These are phyloP conservation scores for Exophiala sp. DNA, from an alignment of 2,329 filamentous ascomycete species.

Conservation along the genomic window DNA sequence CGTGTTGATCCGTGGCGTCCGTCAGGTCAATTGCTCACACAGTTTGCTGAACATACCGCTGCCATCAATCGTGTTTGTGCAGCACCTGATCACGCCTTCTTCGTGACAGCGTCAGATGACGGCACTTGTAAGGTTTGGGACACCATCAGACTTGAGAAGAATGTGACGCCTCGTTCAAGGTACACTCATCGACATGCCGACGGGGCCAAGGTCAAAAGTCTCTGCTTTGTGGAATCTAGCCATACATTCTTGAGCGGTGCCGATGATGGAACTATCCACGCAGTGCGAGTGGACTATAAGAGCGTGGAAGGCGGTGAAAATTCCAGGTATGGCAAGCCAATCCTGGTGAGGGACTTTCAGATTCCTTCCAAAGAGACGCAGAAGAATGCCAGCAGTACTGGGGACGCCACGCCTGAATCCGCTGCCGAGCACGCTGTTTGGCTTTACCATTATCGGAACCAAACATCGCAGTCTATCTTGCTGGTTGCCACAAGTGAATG, in stretches of 20 bases:
- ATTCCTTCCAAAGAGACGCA: slow-evolving; percentile 53
- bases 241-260: slow-evolving; percentile 91
- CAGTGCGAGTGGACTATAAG: slow-evolving; percentile 74
- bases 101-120: slow-evolving; percentile 89
- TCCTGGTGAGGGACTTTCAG: slow-evolving; percentile 73
- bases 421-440: slow-evolving; percentile 74
- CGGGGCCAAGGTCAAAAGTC: slow-evolving; percentile 69
- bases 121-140: slow-evolving; percentile 93
- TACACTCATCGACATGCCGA: slow-evolving; percentile 76
- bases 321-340: slow-evolving; percentile 73
- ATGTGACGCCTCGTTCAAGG: slow-evolving; percentile 80
- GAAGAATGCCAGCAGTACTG: slow-evolving; percentile 80
- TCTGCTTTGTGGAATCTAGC: slow-evolving; percentile 91
- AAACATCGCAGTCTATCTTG: slow-evolving; percentile 70
- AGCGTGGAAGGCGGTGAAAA: slow-evolving; percentile 56
- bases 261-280: slow-evolving; percentile 83
- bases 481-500: slow-evolving; percentile 83
- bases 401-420: slow-evolving; percentile 53
- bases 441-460: slow-evolving; percentile 86
- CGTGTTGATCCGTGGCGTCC: slow-evolving; percentile 69
- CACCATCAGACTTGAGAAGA: slow-evolving; percentile 80
- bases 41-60: slow-evolving; percentile 81
- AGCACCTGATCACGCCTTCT: slow-evolving; percentile 89
- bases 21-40: slow-evolving; percentile 76
- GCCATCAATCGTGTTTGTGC: slow-evolving; percentile 77